Evolutionary conservation across 495 filamentous ascomycete genomes (phyloP).

Genomic region (Penicillium parvum): DNA sequence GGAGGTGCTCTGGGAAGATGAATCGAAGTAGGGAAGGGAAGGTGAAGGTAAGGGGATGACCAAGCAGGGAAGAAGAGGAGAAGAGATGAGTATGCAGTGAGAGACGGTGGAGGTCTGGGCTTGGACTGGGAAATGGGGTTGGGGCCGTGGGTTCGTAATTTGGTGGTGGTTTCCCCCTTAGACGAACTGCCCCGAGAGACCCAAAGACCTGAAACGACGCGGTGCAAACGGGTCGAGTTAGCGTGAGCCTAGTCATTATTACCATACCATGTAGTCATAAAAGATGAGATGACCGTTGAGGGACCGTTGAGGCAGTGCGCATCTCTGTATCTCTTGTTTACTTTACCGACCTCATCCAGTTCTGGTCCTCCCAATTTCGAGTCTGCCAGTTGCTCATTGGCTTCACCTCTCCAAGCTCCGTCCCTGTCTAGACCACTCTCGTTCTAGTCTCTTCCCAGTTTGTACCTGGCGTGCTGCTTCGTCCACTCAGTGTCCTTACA

Average conservation of each 20-base stretch:
- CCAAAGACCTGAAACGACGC: no score
- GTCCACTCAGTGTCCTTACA: slow-evolving; percentile 11
- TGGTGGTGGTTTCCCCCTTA: no score
- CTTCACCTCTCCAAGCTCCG: background rate
- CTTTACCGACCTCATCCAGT: no score
- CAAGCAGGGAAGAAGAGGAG: slow-evolving; percentile 14
- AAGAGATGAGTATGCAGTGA: slow-evolving; percentile 9
- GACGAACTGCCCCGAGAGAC: slow-evolving; percentile 6
- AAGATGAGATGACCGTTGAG: no score
- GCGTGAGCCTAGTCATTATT: no score
- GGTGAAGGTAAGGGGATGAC: slow-evolving; percentile 9
- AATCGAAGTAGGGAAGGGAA: slow-evolving; percentile 9
- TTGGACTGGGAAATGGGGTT: background rate
- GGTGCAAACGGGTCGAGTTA: no score
- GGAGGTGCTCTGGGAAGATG: slow-evolving; percentile 15
- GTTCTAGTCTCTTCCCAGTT: slow-evolving; percentile 3
- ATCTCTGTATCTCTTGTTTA: no score
- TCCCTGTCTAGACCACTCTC: slow-evolving; percentile 1
- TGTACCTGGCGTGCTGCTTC: slow-evolving; percentile 11
- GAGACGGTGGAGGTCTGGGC: slow-evolving; percentile 20
- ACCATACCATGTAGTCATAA: no score
- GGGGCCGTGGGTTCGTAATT: slow-evolving; percentile 1
- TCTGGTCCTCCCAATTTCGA: background rate
- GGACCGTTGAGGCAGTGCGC: no score
- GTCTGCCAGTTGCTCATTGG: slow-evolving; percentile 1